These are phyloP conservation scores for Periconia sp. DNA, from an alignment of 2,329 filamentous ascomycete genomes.

Conservation along the genomic window DNA sequence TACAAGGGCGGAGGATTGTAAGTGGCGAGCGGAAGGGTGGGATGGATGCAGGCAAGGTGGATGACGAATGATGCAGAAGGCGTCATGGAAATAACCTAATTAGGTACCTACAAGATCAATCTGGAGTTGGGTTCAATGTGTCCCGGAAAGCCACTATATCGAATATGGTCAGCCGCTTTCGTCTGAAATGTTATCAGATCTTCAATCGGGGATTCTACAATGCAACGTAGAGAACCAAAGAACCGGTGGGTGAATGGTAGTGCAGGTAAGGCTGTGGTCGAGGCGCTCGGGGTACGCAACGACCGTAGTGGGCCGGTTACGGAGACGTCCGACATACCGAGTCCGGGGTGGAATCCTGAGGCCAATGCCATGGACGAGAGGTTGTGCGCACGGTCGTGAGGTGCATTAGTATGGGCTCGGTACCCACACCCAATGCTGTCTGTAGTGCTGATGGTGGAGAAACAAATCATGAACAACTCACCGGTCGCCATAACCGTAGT, in stretches of 20 bases:
- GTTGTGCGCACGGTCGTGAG: no score
- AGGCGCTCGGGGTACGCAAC: slow-evolving; percentile 12
- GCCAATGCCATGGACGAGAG: slow-evolving; percentile 9
- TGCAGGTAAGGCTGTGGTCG: slow-evolving; percentile 10
- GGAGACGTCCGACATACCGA: slow-evolving; percentile 6
- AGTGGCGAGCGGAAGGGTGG: neutral
- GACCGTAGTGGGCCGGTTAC: slow-evolving; percentile 5
- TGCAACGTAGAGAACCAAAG: neutral
- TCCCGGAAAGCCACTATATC: slow-evolving; percentile 73
- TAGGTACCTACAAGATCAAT: slow-evolving; percentile 77
- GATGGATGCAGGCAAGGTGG: neutral
- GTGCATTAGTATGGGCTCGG: no score
- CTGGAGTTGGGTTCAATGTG: slow-evolving; percentile 77
- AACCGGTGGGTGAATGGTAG: slow-evolving; percentile 7
- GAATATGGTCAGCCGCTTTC: slow-evolving; percentile 25
- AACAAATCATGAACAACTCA: slow-evolving; percentile 28
- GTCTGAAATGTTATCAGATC: slow-evolving; percentile 13
- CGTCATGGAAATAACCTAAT: slow-evolving; percentile 4
- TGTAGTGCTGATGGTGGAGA: slow-evolving; percentile 7
- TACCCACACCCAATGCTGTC: no score
- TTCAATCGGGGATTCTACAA: slow-evolving; percentile 1
- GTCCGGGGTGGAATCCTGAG: neutral
- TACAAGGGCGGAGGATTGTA: neutral
- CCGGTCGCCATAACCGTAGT: slow-evolving; percentile 46
- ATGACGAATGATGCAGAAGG: slow-evolving; percentile 8